These are phyloP conservation scores for Phytophthora citrophthora DNA, from an alignment of 352 stramenopile species.

Conservation along the genomic window DNA sequence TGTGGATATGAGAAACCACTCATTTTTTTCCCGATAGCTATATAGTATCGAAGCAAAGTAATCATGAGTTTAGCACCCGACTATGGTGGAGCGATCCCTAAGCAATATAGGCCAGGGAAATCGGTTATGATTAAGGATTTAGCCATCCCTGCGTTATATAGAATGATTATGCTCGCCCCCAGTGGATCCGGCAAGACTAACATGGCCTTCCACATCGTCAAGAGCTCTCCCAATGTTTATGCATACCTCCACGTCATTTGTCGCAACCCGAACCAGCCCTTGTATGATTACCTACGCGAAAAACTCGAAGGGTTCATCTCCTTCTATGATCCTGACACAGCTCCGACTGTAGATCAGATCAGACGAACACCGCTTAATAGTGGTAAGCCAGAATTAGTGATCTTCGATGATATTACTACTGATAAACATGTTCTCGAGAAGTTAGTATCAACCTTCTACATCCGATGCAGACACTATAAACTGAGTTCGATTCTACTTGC, in stretches of 20 bases:
- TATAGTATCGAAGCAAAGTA: conserved; percentile 23
- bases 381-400: conserved; percentile 18
- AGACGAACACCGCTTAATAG: conserved; percentile 9
- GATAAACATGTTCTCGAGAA: conserved; percentile 6
- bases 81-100: conserved; percentile 10
- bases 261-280: conserved; percentile 12
- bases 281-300: conserved; percentile 29
- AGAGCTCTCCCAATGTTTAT: conserved; percentile 5
- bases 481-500: conserved; percentile 5
- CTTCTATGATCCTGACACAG: conserved; percentile 11
- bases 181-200: conserved; percentile 7
- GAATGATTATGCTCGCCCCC: conserved; percentile 4
- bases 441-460: neutral
- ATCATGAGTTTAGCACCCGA: conserved; percentile 21
- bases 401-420: neutral
- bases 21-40: conserved; percentile 22
- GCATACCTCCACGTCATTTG: neutral
- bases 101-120: conserved; percentile 21
- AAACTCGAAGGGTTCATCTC: conserved; percentile 27
- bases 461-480: conserved; percentile 9
- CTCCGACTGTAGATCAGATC: conserved; percentile 12
- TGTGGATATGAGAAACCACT: conserved; percentile 24
- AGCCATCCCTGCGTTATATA: conserved; percentile 1
- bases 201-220: neutral
- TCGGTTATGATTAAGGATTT: conserved; percentile 8